phyloP scores from a whole-genome alignment of 306 rosid genomes.

The Citrullus mucosospermus region DNA sequence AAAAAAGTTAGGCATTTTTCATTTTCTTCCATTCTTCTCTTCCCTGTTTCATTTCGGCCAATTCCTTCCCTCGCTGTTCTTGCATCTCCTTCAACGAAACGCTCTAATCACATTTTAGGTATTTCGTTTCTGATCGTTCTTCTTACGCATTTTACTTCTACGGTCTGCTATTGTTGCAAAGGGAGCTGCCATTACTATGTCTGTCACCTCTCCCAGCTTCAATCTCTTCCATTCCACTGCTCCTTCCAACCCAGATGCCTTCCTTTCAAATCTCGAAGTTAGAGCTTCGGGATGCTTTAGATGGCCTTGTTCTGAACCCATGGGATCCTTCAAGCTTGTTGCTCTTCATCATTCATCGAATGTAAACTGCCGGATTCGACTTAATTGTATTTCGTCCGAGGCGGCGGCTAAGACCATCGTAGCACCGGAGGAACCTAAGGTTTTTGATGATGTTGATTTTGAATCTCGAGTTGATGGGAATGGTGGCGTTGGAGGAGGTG shows the following conservation, averaged over 20 bases:
- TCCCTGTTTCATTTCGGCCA: background rate
- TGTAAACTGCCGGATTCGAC: conserved; percentile 8
- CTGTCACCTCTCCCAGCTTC: conserved; percentile 23
- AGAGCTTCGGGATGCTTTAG: background rate
- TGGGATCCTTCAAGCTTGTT: background rate
- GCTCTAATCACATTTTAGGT: background rate
- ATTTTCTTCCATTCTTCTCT: background rate
- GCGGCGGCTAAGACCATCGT: conserved; percentile 8
- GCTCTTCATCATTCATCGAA: conserved; percentile 7
- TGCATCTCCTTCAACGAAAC: background rate
- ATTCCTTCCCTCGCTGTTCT: background rate
- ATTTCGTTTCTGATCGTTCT: background rate
- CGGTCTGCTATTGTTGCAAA: background rate
- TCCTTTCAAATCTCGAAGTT: background rate
- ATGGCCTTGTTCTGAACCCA: conserved; percentile 3
- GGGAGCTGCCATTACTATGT: conserved; percentile 21
- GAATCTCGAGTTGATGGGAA: conserved; percentile 14
- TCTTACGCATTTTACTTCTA: background rate
- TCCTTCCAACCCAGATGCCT: conserved; percentile 3
- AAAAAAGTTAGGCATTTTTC: background rate
- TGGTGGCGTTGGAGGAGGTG: conserved; percentile 6
- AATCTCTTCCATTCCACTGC: conserved; percentile 14
- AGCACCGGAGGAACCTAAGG: conserved; percentile 6
- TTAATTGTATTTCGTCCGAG: conserved; percentile 25
- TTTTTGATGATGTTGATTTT: background rate